Evolutionary conservation across 768 basidiomycete genomes (phyloP), one percentile per base, ranked within the genome.

Genomic region (Mycena haematopus): DNA sequence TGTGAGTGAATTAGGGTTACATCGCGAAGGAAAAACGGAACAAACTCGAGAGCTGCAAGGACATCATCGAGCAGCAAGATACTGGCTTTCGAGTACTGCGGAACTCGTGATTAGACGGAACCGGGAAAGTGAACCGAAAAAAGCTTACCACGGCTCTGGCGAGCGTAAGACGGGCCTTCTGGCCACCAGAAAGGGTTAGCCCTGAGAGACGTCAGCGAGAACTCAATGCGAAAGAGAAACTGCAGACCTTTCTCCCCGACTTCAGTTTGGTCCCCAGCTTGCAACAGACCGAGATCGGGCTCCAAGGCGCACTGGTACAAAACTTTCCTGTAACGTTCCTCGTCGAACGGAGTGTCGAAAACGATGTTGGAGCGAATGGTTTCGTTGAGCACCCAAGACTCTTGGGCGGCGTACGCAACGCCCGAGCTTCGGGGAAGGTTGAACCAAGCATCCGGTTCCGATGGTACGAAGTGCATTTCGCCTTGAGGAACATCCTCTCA

Each of bases 301-400:
- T 89, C 87, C 47, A 95, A 77, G 56, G 86, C 91, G 25, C 92
- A 87, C 71, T 92, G 91, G 17, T 82, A 75, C 40, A 96, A 75
- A 2, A 89, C 92, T 70, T 87, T 84, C 80, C 87, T 87, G 72
- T 96, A 96, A 10, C 89, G 82, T 60, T 83, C 85, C 71, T 92
- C 88, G 46, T 95, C 89, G 63, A 86, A 93, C 0, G 86, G 82
- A 19, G 86, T 77, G 35, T 93, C 93, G 63, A 96, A 95, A 50
- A 90, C 74, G 62, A 96, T 90, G 70, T 96, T 96, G 47, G 92
- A 89, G 71, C 77, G 79, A 57, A 92, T 90, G 0, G 90, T 92
- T 63, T 89, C 89, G 65, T 92, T 93, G 71, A 88, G 85, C 3
- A 93, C 87, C 92, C 92, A 95, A 2, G 89, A 86, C 70, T 93